Conservation (phyloP, 139 green algal genomes). For the Bryopsis sp. region DNA sequence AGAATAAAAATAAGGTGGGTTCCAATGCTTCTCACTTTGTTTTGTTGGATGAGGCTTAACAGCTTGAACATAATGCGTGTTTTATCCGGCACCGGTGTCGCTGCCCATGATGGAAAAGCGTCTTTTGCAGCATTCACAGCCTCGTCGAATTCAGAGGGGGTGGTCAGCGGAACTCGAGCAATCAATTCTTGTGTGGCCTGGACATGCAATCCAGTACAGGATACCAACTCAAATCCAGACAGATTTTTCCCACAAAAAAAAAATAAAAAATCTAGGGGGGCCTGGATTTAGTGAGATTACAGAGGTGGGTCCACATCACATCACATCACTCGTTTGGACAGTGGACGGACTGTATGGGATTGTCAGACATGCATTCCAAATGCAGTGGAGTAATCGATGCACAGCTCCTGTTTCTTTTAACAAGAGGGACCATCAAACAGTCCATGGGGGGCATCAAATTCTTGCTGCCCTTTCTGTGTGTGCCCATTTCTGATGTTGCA, state of each 20-base stretch:
- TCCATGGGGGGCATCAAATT: no score
- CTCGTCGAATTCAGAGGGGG: constrained; percentile 71
- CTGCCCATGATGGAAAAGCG: constrained; percentile 75
- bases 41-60: constrained; percentile 71
- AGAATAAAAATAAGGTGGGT: constrained; percentile 11
- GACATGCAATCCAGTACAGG: no score
- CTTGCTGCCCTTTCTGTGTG: no score
- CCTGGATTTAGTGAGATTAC: no score
- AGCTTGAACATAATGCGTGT: constrained; percentile 86
- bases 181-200: constrained; percentile 83
- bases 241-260: no score
- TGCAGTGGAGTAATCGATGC: neutral
- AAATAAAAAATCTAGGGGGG: no score
- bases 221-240: no score
- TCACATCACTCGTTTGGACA: no score
- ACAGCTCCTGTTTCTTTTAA: no score
- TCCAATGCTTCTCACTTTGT: constrained; percentile 18
- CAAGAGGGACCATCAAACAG: no score
- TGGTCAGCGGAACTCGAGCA: constrained; percentile 62
- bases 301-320: no score
- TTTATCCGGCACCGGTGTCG: constrained; percentile 62
- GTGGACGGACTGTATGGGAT: neutral
- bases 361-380: neutral
- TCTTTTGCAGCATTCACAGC: constrained; percentile 68
- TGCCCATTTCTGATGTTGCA: no score